Evolutionary conservation across 192 early-diverging fungal species (phyloP), one percentile per base, ranked within the genome.

Genomic region (Linnemannia hyalina): DNA sequence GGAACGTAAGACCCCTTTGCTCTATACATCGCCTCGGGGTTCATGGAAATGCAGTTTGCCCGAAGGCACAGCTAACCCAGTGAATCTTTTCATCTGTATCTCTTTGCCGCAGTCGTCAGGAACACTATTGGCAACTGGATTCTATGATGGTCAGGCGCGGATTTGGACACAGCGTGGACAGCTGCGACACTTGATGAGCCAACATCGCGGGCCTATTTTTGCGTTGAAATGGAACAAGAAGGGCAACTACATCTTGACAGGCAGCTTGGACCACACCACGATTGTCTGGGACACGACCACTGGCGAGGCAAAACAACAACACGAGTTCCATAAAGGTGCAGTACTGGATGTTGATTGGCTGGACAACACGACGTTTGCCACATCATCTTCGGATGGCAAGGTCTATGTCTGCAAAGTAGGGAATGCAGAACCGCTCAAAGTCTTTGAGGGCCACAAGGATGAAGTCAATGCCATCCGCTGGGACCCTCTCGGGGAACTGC

Each of bases 321-420:
- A 95, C 82, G 90, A 92, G n/a, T 70, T 82, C 42, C 80, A 88
- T 36, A 80, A 76, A 74, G 93, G 82, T 26, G 91, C 94, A 3
- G 93, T 95, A 16, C 87, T 98, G 70, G 97, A 98, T 88, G 93
- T 97, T 13, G 98, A 97, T 88, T 99, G 98, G 98, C 91, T 93
- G 74, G 97, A 99, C 83, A 95, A 97, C 84, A 87, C 89, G 1
- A 99, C 96, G 11, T 97, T 98, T 91, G 97, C 98, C 7, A 96
- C 96, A 0, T 96, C 95, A 75, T 96, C 96, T 44, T 91, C 91
- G 22, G 98, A 99, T 84, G 93, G 93, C 57, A 89, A 90, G 11
- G 94, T 99, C 5, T 94, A 91, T 71, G 93, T 99, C 0, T 98
- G 97, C 88, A 91, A 91, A 65, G 92, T 97, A 32, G 95, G 94